Base-by-base conservation (phyloP, 2,329 filamentous ascomycete species). In the Davidsoniella eucalypti region DNA sequence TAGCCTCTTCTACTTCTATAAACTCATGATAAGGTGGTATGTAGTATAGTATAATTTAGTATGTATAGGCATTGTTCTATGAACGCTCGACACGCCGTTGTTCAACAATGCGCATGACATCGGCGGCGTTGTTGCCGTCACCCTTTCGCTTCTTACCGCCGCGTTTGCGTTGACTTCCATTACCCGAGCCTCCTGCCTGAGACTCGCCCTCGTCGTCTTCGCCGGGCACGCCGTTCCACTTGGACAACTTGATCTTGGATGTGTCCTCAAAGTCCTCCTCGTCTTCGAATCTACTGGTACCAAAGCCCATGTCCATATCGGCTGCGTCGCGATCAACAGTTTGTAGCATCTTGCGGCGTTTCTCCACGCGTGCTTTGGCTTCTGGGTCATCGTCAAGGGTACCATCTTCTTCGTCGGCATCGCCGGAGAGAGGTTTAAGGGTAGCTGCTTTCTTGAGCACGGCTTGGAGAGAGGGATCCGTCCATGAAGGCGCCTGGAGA, bases 261-360 rank as follows among this genome's bases (percentile, higher is more conserved):
- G 25, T 26, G 61, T 66, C 68, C 18, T 73, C 72, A 39, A 87
- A 84, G 55, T 94, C 88, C 53, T 88, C 88, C 46, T 88, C 87
- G 59, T 95, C 92, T 49, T 85, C 87, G 59, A 86, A 82, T 25
- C 90, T 75, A 60, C 83, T 92, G 17, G 80, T 85, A 33, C 92
- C 92, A 60, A 98, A 96, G 54, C 88, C 90, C 71, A 96, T 77
- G 60, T 98, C 92, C 66, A 98, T 75, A 65, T 98, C 90, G 52
- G 90, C 80, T 44, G 87, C 78, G 61, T 96, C 90, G 44, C 88
- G 76, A 57, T 84, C 82, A 50, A 80, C 77, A 53, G 73, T 73
- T 57, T 80, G 70, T 5, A 95, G 69, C 69, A 95, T 83, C 56
- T 76, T 82, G 62, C 78, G 82, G 47, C 81, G 76, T 6, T 82